Base-by-base conservation (phyloP, 2,329 filamentous ascomycete species). In the Ceratocystis colombiana region DNA sequence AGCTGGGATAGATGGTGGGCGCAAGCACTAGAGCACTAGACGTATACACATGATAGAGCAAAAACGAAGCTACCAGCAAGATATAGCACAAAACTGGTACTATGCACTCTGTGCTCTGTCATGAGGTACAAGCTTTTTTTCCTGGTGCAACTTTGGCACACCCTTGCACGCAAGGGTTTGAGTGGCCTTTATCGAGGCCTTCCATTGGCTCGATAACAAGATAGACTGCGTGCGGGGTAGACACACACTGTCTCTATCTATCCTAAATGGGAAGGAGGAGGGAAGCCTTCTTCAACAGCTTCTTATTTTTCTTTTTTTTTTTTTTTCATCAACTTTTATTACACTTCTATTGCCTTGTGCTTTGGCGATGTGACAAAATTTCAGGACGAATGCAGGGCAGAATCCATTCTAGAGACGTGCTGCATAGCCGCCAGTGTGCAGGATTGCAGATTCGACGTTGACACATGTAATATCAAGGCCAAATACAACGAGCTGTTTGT, bases 151-250 rank as follows among this genome's bases (percentile, higher is more conserved):
- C 53, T 30, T 30, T 33, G 15, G 53, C 17, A 17, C 33, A 33
- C 53, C 25, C 48, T 53, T 53, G 28, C 20, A 37, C 12, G 10
- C 64, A 20, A 57, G 59, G 64, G 64, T 57, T 66, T 63, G 62
- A 66, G 44, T 44, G 41, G 17, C 45, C 5, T 25, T 25, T 62
- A 61, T n/a, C 20, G 48, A 53, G n/a, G 17, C 5, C 37, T 20
- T n/a, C n/a, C 17, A 66, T 62, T 62, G 57, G 64, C 41, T 17
- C n/a, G 64, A 66, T 66, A 66, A 57, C 17, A 6, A 20, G 30
- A 53, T 66, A 45, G 10, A 7, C 25, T 22, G 55, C 57, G 64
- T 62, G 44, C 28, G 44, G 53, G 53, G 28, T 59, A 33, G 20
- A 62, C 46, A 22, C 4, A 22, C 61, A 62, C 61, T 62, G 61